Evolutionary conservation across 768 basidiomycete species (phyloP), one percentile per base, ranked within the genome.

Genomic region (Tylopilus sp.): DNA sequence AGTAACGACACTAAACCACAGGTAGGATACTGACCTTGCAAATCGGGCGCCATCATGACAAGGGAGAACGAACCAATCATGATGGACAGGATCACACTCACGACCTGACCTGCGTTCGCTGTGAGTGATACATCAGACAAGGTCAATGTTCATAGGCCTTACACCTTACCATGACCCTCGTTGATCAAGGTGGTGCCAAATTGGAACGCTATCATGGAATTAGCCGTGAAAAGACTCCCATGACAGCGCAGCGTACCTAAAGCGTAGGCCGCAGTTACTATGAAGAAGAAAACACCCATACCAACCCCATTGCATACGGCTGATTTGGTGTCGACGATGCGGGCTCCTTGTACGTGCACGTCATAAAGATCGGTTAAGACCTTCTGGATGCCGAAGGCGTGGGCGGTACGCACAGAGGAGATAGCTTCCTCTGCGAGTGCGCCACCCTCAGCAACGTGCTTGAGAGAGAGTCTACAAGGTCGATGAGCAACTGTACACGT

Each of bases 361-460:
- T 91, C 80, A 67, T 96, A 98, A 21, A 90, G 70, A 6, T 60
- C 58, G 3, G 82, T 62, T 40, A 98, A 75, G 30, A 76, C 77
- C 6, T 65, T 72, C 70, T 93, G 89, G 0, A 85, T 87, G 38
- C 92, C 92, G 60, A 98, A 98, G 0, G 95, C 94, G 55, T 96
- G 90, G 3, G 90, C 84, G 1, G 92, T 94, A 19, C 94, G 85
- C 54, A 98, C 75, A 40, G 89, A 88, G 0, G 90, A 87, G 53
- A 98, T 89, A 58, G 92, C 92, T 69, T 97, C 95, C 70, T 98
- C 95, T 0, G 93, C 94, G 16, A 97, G 65, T 10, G 81, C 85
- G 30, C 93, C 93, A 21, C 85, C 85, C 12, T 84, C 81, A 3
- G 92, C 92, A 21, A 93, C 78, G 48, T 86, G 76, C 49, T 87